Conservation (phyloP, 495 filamentous ascomycete species). For the Talaromyces thailandensis region DNA sequence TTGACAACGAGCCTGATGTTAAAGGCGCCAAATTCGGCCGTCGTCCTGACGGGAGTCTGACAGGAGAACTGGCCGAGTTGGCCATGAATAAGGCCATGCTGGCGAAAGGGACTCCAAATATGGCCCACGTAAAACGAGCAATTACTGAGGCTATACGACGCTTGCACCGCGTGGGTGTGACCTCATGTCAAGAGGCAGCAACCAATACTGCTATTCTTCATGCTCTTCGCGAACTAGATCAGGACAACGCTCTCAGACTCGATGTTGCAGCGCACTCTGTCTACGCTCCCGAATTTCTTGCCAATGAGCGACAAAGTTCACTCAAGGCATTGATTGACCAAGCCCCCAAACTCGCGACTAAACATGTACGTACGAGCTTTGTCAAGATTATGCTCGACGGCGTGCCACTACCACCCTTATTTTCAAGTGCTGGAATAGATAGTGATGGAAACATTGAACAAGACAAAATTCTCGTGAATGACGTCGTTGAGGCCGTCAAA, state of each 20-base stretch:
- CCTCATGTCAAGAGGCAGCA: constrained; percentile 3
- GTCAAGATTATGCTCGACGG: constrained; percentile 4
- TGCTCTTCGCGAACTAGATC: constrained; percentile 1
- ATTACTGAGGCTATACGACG: not conserved
- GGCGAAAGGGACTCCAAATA: not conserved
- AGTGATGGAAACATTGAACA: not conserved
- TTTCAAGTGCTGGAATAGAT: not conserved
- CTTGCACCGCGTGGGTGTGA: not conserved
- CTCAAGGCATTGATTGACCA: not conserved
- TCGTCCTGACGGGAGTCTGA: not conserved
- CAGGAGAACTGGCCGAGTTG: not conserved
- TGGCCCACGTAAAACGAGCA: not conserved
- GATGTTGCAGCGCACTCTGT: not conserved
- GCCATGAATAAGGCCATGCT: constrained; percentile 3
- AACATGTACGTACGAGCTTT: constrained; percentile 6
- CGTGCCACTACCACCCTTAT: constrained; percentile 1
- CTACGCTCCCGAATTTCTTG: constrained; percentile 2
- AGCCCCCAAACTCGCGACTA: not conserved
- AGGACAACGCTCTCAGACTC: not conserved
- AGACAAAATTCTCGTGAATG: not conserved
- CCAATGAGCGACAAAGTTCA: not conserved
- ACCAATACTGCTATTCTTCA: not conserved
- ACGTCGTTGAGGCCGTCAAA: not conserved
- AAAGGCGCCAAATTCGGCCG: not conserved
- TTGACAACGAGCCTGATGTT: not conserved